phyloP scores from a whole-genome alignment of 2,329 filamentous ascomycete genomes.

The Exserohilum rostratum region DNA sequence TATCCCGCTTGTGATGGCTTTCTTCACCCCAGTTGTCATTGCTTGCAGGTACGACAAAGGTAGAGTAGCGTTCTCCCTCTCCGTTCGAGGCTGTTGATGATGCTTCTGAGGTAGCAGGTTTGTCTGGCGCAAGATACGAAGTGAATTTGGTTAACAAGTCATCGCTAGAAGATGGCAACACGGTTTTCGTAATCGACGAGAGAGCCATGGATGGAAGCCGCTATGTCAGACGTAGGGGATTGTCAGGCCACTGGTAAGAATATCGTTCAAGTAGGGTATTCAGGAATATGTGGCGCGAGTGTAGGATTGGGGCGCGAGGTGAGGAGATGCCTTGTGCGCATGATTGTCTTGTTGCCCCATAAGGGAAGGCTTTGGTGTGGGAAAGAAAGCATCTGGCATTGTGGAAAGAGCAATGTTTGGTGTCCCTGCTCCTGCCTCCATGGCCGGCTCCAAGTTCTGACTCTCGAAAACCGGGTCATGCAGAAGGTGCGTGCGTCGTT shows the following conservation, averaged over 20 bases:
- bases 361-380: not conserved
- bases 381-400: not conserved
- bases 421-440: not conserved
- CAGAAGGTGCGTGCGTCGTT: too few species aligned
- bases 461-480: too few species aligned
- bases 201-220: not conserved
- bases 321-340: not conserved
- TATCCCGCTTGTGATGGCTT: not conserved
- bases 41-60: not conserved
- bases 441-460: too few species aligned
- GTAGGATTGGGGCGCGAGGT: not conserved
- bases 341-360: not conserved
- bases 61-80: not conserved
- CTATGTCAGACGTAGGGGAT: not conserved
- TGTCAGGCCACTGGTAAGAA: not conserved
- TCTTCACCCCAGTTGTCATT: not conserved
- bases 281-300: not conserved
- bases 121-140: slow-evolving; percentile 5
- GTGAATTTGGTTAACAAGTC: slow-evolving; percentile 9
- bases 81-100: not conserved
- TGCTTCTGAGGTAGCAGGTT: not conserved
- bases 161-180: slow-evolving; percentile 7
- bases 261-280: not conserved
- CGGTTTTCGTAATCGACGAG: not conserved
- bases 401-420: too few species aligned